Evolutionary conservation across 2,329 filamentous ascomycete species (phyloP).

Genomic region (Cryphonectria japonica): DNA sequence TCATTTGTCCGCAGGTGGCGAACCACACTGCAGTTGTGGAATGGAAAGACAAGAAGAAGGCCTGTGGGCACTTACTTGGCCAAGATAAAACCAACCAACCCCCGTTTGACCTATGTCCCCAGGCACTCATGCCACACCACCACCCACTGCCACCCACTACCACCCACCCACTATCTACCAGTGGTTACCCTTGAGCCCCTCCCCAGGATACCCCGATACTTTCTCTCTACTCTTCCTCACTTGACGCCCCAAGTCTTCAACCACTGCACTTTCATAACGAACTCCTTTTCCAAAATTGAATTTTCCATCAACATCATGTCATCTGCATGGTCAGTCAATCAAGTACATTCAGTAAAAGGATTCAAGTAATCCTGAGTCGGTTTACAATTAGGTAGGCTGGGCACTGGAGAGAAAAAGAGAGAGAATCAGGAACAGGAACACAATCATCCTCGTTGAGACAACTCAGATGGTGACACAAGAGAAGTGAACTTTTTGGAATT

Average conservation of each 20-base stretch:
- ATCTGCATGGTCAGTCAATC: neutral
- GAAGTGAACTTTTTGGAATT: slow-evolving; percentile 5
- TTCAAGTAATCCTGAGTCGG: neutral
- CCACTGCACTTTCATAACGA: neutral
- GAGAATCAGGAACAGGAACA: neutral
- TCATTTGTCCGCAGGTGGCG: slow-evolving; percentile 1
- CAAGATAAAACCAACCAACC: neutral
- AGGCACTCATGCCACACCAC: too few species aligned
- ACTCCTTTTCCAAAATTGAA: neutral
- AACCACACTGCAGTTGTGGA: neutral
- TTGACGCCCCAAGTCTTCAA: neutral
- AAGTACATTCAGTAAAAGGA: neutral
- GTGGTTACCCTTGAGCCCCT: too few species aligned
- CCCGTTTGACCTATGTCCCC: too few species aligned
- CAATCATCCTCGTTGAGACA: neutral
- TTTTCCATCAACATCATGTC: neutral
- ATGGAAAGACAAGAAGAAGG: neutral
- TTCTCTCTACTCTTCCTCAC: neutral
- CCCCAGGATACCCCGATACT: too few species aligned
- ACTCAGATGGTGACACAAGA: neutral
- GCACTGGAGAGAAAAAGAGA: neutral
- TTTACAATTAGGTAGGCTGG: neutral
- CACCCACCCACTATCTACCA: too few species aligned
- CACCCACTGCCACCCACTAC: too few species aligned
- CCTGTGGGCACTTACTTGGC: neutral